Evolutionary conservation across 2,329 filamentous ascomycete genomes (phyloP).

Genomic region (Diaporthe ampelina): DNA sequence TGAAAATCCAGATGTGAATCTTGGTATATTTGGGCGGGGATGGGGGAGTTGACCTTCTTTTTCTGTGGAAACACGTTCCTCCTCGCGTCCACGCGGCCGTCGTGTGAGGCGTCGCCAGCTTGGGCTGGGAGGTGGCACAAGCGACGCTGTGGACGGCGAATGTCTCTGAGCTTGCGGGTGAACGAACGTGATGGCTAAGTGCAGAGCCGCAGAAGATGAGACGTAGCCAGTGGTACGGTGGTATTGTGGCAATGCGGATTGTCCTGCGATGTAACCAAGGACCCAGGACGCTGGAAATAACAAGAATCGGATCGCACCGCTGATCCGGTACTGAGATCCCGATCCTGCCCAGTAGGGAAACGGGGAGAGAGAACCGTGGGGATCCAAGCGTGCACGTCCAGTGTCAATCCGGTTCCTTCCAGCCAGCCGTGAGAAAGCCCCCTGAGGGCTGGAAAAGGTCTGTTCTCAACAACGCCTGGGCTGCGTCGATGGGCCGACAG

Average conservation of each 20-base stretch:
- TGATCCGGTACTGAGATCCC: constrained; percentile 20
- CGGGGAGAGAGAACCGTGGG: not conserved
- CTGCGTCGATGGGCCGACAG: constrained; percentile 2
- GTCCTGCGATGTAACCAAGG: constrained; percentile 24
- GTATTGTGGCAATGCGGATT: constrained; percentile 14
- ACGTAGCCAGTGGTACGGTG: constrained; percentile 20
- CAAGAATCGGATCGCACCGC: constrained; percentile 20
- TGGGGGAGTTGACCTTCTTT: not conserved
- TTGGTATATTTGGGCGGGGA: not conserved
- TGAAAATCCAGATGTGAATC: not conserved
- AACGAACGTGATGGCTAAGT: not conserved
- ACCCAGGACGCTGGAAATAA: constrained; percentile 22
- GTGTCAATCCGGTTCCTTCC: not conserved
- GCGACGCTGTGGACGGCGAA: not conserved
- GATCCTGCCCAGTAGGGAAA: constrained; percentile 6
- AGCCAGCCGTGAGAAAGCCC: constrained; percentile 3
- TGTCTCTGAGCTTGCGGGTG: constrained; percentile 13
- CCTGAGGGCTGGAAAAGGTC: constrained; percentile 1
- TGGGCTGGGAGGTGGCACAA: constrained; percentile 8
- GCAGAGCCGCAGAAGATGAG: constrained; percentile 32
- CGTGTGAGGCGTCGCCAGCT: constrained; percentile 9
- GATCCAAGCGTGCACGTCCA: constrained; percentile 17
- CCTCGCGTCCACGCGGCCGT: not conserved
- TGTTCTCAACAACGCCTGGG: constrained; percentile 5
- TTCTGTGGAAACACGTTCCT: not conserved